Base-by-base conservation (phyloP, 441 rosid genomes). In the Arabidopsis hybrid region DNA sequence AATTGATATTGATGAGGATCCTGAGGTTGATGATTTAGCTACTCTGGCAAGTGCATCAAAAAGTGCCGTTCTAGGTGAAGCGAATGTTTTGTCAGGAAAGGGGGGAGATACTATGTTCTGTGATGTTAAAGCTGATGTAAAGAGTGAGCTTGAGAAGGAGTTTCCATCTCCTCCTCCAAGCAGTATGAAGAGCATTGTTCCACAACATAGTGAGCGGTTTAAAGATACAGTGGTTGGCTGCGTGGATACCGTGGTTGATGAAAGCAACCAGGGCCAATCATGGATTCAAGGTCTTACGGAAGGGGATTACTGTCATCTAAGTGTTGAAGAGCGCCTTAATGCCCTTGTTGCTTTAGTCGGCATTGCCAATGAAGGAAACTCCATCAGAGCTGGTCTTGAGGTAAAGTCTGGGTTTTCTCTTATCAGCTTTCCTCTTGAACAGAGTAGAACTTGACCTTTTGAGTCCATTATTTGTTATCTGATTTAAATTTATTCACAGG, bases 271-370 rank as follows among this genome's bases (percentile, higher is more conserved):
- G 7, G 98, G 95, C 29, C 91, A 87, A 72, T 85, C 98, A 47
- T 96, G 99, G 99, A 82, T 92, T 72, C 96, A 86, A 83, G 99
- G 99, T 69, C 96, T 96, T 67, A 78, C 94, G 38, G 99, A 92
- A 83, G 99, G 95, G 21, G 99, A 94, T 68, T 96, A 94, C 85
- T 89, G 91, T 63, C 89, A 87, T 87, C 89, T 96, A 43, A 85
- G 91, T 73, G 98, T 96, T 62, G 95, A 94, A 84, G 99, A 96
- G 85, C 99, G 99, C 58, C 97, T 96, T 47, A 74, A 85, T 84
- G 99, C 97, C 34, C 94, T 96, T 80, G 96, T 88, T 80, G 82
- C 86, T n/a, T 83, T 96, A 79, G 88, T 92, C 65, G 88, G 96
- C 72, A 74, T 94, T 69, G 94, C 91, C 76, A 92, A 88, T 70